A percentile compares a stretch with the other conserved stretches of the same genome.
Conservation (phyloP, 768 basidiomycete species). For the Hysterangium stoloniferum region DNA sequence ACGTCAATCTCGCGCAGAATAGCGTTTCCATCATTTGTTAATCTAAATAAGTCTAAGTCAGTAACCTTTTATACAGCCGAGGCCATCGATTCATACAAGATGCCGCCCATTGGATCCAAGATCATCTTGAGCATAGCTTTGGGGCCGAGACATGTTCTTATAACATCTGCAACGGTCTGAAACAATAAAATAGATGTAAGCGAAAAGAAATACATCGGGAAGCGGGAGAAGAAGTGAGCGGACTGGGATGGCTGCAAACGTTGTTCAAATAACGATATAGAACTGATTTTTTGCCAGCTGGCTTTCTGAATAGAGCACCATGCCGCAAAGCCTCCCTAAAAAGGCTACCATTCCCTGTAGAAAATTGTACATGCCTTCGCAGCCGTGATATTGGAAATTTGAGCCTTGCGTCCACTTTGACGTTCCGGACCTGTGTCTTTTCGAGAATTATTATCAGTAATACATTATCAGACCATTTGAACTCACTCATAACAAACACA, state of each 20-base stretch:
- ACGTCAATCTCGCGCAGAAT: conserved; percentile 98
- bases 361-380: conserved; percentile 61
- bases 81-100: conserved; percentile 51
- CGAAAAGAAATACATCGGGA: conserved; percentile 5
- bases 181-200: neutral
- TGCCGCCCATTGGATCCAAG: conserved; percentile 98
- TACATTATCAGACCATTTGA: neutral
- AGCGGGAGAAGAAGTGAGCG: neutral
- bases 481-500: conserved; percentile 76
- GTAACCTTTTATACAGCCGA: neutral
- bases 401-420: conserved; percentile 91
- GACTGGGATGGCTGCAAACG: neutral
- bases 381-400: conserved; percentile 93
- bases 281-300: too few species aligned
- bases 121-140: conserved; percentile 99
- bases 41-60: conserved; percentile 33
- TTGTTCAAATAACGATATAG: too few species aligned
- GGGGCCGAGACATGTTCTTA: conserved; percentile 92
- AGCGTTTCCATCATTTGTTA: conserved; percentile 99
- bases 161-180: conserved; percentile 96
- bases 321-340: too few species aligned
- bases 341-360: too few species aligned
- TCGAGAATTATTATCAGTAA: conserved; percentile 5
- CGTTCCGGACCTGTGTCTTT: conserved; percentile 90
- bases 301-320: too few species aligned